These are phyloP conservation scores for Syzygium oleosum DNA, from an alignment of 345 rosid species.

Conservation along the genomic window DNA sequence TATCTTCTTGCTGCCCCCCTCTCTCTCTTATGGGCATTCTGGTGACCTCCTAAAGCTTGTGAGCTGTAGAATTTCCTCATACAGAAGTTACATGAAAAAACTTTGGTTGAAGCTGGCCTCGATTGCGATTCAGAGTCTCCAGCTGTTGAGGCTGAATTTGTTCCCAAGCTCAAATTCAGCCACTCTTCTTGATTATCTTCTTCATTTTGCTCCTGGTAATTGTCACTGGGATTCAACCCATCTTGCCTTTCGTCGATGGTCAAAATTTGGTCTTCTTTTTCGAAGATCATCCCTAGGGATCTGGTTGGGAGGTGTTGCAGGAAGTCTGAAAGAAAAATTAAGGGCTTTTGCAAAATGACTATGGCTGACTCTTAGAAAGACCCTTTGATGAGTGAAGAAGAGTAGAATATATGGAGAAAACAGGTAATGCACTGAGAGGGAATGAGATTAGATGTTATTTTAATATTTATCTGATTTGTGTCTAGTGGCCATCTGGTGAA, in stretches of 20 bases:
- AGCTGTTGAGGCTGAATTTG: conserved; percentile 24
- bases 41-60: conserved; percentile 78
- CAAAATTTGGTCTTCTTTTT: conserved; percentile 21
- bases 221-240: conserved; percentile 6
- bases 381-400: conserved; percentile 15
- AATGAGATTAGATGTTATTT: conserved; percentile 2
- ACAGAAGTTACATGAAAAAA: conserved; percentile 69
- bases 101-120: conserved; percentile 29
- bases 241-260: conserved; percentile 10
- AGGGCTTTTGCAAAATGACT: conserved; percentile 6
- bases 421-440: conserved; percentile 6
- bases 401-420: conserved; percentile 22
- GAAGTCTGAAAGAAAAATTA: not conserved
- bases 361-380: conserved; percentile 17
- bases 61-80: conserved; percentile 69
- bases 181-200: conserved; percentile 30
- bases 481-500: conserved; percentile 23
- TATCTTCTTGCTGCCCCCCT: conserved; percentile 58
- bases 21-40: conserved; percentile 78
- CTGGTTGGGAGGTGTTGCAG: not conserved
- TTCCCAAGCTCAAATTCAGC: conserved; percentile 59
- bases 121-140: conserved; percentile 22
- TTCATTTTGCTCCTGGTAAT: conserved; percentile 5
- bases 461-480: conserved; percentile 7
- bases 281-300: conserved; percentile 26